Evolutionary conservation across 768 basidiomycete species (phyloP), one percentile per base, ranked within the genome.

Genomic region (Phlebiopsis gigantea): DNA sequence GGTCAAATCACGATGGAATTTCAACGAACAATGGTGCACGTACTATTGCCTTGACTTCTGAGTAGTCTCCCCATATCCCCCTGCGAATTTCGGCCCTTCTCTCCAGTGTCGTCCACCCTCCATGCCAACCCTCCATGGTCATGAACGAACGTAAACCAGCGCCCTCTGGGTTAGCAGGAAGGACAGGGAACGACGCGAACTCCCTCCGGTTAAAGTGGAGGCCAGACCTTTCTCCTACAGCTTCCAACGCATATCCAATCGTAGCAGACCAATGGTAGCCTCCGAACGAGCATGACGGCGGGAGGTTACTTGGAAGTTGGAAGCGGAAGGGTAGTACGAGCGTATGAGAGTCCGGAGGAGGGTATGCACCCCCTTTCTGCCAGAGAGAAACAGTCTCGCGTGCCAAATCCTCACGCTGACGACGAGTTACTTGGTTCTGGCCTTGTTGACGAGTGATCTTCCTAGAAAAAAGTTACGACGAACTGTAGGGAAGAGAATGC

Each of bases 171-270:
- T 65, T 61, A 28, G 52, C 21, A 10, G 62, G 59, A 22, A 65
- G 44, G 46, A 65, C 58, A 21, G 61, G 46, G 21, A 67, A 21
- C 7, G 64, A 49, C 28, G 24, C 15, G 22, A 26, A 42, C 8
- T 57, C 30, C 5, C 61, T 48, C 6, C 55, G 56, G 58, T 65
- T 58, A 29, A 60, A 42, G 43, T 61, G 61, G 41, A 64, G 57
- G 7, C 63, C 63, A 4, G 51, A 46, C 3, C 63, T 58, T n/a
- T 46, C 41, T 30, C 64, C 64, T 30, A 60, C 61, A 15, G 59
- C 58, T 43, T 63, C 64, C 17, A 67, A 3, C 31, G 49, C 57
- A 52, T 67, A 67, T 17, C 50, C 60, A n/a, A 67, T 57, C 22
- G 47, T 50, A 5, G 59, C 64, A 24, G 19, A 26, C 48, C 56